Conservation (phyloP, 495 filamentous ascomycete species). For the Tuber indicum region DNA sequence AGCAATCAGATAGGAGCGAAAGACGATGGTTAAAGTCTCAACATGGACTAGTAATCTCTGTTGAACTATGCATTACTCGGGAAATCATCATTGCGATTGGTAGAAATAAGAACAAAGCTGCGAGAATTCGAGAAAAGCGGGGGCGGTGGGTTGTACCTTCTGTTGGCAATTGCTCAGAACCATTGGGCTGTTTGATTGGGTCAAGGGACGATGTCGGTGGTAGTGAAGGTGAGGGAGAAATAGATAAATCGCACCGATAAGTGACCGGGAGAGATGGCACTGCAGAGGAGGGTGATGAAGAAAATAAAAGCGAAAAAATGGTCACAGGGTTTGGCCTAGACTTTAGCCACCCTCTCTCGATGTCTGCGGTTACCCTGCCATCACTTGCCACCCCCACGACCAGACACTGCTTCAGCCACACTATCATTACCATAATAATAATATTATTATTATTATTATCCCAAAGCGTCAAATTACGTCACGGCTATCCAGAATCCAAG, state of each 20-base stretch:
- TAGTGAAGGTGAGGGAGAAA: not conserved
- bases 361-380: not conserved
- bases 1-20: constrained; percentile 42
- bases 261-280: not conserved
- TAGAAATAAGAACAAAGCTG: not conserved
- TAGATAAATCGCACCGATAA: not conserved
- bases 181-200: not conserved
- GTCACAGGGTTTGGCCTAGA: not conserved
- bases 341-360: not conserved
- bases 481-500: not conserved
- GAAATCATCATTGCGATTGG: constrained; percentile 7
- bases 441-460: not conserved
- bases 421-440: too few relatives aligned
- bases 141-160: not conserved
- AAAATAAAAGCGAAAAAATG: not conserved
- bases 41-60: constrained; percentile 42
- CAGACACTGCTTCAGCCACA: not conserved
- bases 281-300: not conserved
- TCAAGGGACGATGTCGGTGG: not conserved
- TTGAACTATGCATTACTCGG: constrained; percentile 41
- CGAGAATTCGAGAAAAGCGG: not conserved
- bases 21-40: constrained; percentile 42
- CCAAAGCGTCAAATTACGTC: not conserved
- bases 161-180: not conserved
- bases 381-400: not conserved